Evolutionary conservation across 768 basidiomycete genomes (phyloP).

Genomic region (Mycena latifolia): DNA sequence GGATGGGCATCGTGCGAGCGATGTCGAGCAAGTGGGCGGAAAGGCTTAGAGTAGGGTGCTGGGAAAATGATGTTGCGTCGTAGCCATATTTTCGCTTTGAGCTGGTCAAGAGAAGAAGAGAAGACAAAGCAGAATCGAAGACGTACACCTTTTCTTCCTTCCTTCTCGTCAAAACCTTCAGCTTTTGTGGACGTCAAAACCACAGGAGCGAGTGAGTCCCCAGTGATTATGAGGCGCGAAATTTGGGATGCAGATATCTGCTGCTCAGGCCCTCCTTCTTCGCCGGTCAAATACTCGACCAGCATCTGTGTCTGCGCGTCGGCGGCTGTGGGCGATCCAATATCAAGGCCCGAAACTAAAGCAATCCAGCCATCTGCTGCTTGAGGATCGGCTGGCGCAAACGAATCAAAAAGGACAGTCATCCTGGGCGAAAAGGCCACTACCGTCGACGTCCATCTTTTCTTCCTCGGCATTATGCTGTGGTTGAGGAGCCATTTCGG

Average conservation of each 20-base stretch:
- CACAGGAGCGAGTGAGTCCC: conserved; percentile 83
- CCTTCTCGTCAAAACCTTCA: conserved; percentile 45
- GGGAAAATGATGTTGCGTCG: conserved; percentile 74
- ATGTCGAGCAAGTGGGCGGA: conserved; percentile 82
- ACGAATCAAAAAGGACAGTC: conserved; percentile 9
- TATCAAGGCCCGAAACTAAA: conserved; percentile 85
- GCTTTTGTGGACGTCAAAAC: conserved; percentile 44
- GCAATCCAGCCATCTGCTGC: conserved; percentile 85
- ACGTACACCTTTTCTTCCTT: conserved; percentile 72
- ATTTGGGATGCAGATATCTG: conserved; percentile 77
- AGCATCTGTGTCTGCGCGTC: conserved; percentile 88
- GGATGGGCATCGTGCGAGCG: conserved; percentile 82
- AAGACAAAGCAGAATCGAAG: conserved; percentile 1
- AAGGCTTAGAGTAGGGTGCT: conserved; percentile 80
- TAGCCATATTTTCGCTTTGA: conserved; percentile 74
- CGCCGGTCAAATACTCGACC: conserved; percentile 90
- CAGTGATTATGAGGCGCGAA: conserved; percentile 89
- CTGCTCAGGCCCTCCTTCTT: conserved; percentile 78
- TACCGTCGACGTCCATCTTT: conserved; percentile 81
- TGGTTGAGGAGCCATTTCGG: conserved; percentile 82
- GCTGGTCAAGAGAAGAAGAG: conserved; percentile 25
- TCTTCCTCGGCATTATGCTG: conserved; percentile 47
- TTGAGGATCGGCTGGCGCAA: conserved; percentile 29
- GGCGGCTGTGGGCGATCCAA: conserved; percentile 71
- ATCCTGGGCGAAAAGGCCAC: conserved; percentile 7